These are phyloP conservation scores for Cercophora samala DNA, from an alignment of 495 filamentous ascomycete species.

Conservation along the genomic window DNA sequence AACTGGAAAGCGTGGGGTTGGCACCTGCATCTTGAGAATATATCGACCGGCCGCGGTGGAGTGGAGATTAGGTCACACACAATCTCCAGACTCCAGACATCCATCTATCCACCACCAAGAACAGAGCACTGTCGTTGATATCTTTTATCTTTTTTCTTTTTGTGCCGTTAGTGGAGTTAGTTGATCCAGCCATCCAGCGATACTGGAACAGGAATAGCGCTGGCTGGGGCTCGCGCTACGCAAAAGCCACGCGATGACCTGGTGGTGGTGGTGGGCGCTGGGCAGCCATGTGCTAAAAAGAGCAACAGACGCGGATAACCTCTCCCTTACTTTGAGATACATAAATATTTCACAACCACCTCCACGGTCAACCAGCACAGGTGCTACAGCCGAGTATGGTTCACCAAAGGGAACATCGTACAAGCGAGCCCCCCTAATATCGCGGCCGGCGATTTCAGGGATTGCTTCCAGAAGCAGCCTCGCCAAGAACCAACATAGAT, in stretches of 20 bases:
- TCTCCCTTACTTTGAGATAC: not conserved
- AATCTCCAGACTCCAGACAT: not conserved
- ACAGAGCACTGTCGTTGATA: not conserved
- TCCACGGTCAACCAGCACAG: too few species aligned
- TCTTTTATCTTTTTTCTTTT: not conserved
- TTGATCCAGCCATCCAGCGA: not conserved
- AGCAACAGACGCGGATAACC: constrained; percentile 1
- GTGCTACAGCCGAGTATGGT: not conserved
- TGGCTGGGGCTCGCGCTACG: not conserved
- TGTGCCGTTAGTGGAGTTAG: not conserved
- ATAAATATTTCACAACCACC: not conserved
- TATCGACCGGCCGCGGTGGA: not conserved
- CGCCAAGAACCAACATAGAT: not conserved
- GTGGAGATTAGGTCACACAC: not conserved
- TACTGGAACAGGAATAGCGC: not conserved
- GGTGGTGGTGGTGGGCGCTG: too few species aligned
- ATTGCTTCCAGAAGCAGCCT: constrained; percentile 7
- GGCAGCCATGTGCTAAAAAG: not conserved
- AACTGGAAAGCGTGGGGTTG: not conserved
- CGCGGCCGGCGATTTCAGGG: not conserved
- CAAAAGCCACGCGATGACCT: constrained; percentile 2
- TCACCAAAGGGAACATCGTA: not conserved
- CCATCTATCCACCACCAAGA: not conserved
- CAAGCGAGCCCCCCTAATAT: constrained; percentile 12
- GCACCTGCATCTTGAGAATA: not conserved